These are phyloP conservation scores for Crithidia expoeki DNA, from an alignment of 208 protist genomes.

Conservation along the genomic window DNA sequence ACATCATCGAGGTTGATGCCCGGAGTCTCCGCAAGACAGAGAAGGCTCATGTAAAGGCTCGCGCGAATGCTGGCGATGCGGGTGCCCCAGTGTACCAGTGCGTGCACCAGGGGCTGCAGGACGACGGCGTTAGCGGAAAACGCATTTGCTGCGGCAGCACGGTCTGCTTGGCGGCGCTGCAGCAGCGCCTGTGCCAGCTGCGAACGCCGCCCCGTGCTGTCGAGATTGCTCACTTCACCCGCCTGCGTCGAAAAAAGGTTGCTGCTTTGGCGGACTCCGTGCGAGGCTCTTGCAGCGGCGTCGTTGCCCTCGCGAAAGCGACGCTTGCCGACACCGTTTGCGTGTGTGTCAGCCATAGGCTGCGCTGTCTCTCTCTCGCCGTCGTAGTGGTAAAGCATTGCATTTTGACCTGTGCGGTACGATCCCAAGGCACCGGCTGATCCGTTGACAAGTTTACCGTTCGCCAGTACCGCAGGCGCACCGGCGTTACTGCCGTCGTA, in stretches of 20 bases:
- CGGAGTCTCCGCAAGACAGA: constrained; percentile 60
- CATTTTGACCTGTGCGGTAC: too few relatives aligned
- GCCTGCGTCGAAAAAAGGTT: constrained; percentile 32
- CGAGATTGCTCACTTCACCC: constrained; percentile 34
- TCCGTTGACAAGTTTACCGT: too few relatives aligned
- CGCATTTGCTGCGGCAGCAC: neutral
- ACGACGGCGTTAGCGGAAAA: constrained; percentile 22
- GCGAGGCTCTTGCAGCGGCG: too few relatives aligned
- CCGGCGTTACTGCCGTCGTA: neutral
- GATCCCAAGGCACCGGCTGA: too few relatives aligned
- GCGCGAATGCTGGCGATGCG: constrained; percentile 47
- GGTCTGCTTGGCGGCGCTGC: constrained; percentile 11
- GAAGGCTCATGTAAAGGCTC: constrained; percentile 63
- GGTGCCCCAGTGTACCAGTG: constrained; percentile 59
- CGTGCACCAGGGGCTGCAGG: constrained; percentile 58
- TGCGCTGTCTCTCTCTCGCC: neutral
- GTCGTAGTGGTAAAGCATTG: too few relatives aligned
- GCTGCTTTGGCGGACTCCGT: neutral
- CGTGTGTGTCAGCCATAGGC: neutral
- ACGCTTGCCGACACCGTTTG: constrained; percentile 12
- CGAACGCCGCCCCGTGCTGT: constrained; percentile 22
- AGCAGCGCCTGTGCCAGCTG: constrained; percentile 30
- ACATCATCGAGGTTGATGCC: constrained; percentile 69
- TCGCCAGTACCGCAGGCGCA: too few relatives aligned
- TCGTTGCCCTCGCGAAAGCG: constrained; percentile 16